Base-by-base conservation (phyloP, 139 green algal species). In the Auxenochlorella protothecoides region DNA sequence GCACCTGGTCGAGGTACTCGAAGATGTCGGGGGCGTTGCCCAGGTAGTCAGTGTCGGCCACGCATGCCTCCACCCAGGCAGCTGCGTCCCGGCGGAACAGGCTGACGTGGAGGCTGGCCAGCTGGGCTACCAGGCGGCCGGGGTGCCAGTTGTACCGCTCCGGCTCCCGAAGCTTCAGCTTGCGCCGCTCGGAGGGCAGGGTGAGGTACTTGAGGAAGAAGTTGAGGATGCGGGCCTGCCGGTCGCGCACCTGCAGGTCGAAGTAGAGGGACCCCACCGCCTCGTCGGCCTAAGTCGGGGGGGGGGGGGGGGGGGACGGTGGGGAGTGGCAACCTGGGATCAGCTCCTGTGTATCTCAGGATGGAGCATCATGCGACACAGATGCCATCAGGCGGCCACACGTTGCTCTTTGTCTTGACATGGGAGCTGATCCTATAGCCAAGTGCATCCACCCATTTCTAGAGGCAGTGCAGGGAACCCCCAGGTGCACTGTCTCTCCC, bases 131-230 rank as follows among this genome's bases (percentile, higher is more conserved):
- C 68, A 98, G 79, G 74, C 92, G 69, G 72, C 89, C 89, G 65
- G 88, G 86, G 16, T 83, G 75, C 84, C 96, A 98, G 70, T 80
- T 82, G 77, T 92, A 95, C 74, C 95, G 89, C 68, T 96, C 84
- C 3, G 88, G 88, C 66, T 98, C 83, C 65, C 87, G 88, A 5
- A 93, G 69, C 71, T 89, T 89, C 55, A 96, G 81, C 77, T 81
- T 83, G 66, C 80, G 81, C 9, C 90, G 79, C 72, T 92, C 79
- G 59, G 56, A 61, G 15, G 78, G 78, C 16, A 79, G 62, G 55
- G 89, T 90, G 9, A 99, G 88, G 81, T 94, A 90, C 63, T 87
- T 77, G 27, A 99, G 83, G 79, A 99, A 99, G 81, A 97, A 99
- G 81, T 98, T 92, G 71, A 97, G 86, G 83, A 92, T 97, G 66